phyloP scores from a whole-genome alignment of 176 grass and related monocot genomes.

The Hyparrhenia diplandra region DNA sequence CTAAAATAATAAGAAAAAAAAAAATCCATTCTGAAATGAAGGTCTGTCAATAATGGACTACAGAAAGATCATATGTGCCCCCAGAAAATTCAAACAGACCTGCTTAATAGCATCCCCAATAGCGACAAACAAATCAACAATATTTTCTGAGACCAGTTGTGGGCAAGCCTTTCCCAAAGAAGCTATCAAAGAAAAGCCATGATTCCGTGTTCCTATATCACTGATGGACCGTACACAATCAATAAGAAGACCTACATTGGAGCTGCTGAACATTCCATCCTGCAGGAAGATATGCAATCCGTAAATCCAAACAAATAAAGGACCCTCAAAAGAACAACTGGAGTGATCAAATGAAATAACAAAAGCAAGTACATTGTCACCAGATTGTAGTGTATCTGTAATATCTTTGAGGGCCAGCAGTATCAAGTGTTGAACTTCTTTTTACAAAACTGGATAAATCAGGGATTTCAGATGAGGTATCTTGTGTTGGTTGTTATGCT shows the following conservation, averaged over 20 bases:
- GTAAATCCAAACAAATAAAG: slow-evolving; percentile 23
- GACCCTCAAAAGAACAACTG: not conserved
- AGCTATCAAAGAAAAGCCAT: slow-evolving; percentile 73
- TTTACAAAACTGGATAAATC: slow-evolving; percentile 42
- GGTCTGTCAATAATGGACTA: not conserved
- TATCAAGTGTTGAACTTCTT: slow-evolving; percentile 64
- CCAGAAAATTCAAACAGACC: slow-evolving; percentile 40
- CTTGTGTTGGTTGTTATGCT: slow-evolving; percentile 32
- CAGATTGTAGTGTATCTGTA: slow-evolving; percentile 54
- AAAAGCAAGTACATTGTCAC: slow-evolving; percentile 44
- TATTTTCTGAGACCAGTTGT: slow-evolving; percentile 59
- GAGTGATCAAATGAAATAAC: not conserved
- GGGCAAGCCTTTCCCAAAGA: slow-evolving; percentile 68
- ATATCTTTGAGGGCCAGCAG: slow-evolving; percentile 91
- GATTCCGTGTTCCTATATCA: slow-evolving; percentile 61
- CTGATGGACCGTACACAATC: slow-evolving; percentile 44
- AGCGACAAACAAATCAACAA: slow-evolving; percentile 67
- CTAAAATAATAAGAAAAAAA: not conserved
- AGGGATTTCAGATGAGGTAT: slow-evolving; percentile 33
- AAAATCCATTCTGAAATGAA: not conserved
- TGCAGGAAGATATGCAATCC: slow-evolving; percentile 36
- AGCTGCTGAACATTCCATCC: slow-evolving; percentile 58
- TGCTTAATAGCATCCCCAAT: slow-evolving; percentile 91
- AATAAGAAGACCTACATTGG: slow-evolving; percentile 59
- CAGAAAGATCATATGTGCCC: not conserved